A percentile compares a stretch with the other conserved stretches of the same genome.
Conservation (phyloP, 2,329 filamentous ascomycete species). For the Neurospora sp. region DNA sequence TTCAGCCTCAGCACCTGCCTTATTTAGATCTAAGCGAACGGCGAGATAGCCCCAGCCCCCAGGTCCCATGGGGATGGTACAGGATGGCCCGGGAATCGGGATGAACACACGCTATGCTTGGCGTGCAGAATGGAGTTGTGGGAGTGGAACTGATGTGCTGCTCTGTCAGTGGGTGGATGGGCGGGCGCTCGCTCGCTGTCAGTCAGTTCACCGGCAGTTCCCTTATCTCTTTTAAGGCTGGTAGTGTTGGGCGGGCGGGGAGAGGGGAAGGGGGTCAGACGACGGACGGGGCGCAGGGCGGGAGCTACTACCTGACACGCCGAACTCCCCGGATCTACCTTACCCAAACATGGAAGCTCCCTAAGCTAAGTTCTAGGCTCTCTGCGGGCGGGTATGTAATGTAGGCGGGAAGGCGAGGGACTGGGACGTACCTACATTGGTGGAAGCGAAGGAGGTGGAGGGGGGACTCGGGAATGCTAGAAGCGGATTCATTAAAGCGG, state of each 20-base stretch:
- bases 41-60: neutral
- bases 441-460: neutral
- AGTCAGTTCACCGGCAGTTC: neutral
- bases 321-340: neutral
- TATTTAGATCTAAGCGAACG: neutral
- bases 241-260: neutral
- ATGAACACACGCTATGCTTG: neutral
- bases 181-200: neutral
- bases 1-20: neutral
- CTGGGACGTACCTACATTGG: neutral
- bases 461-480: neutral
- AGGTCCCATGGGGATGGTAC: neutral
- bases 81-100: neutral
- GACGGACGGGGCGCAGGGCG: neutral
- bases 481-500: neutral
- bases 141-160: neutral
- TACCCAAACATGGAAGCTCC: neutral
- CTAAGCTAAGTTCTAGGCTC: neutral
- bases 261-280: neutral
- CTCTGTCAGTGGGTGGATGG: neutral
- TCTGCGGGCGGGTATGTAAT: neutral
- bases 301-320: neutral
- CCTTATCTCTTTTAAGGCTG: neutral
- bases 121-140: neutral
- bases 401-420: neutral